phyloP scores from a whole-genome alignment of 2,329 filamentous ascomycete species.

The Talaromyces rugulosus region DNA sequence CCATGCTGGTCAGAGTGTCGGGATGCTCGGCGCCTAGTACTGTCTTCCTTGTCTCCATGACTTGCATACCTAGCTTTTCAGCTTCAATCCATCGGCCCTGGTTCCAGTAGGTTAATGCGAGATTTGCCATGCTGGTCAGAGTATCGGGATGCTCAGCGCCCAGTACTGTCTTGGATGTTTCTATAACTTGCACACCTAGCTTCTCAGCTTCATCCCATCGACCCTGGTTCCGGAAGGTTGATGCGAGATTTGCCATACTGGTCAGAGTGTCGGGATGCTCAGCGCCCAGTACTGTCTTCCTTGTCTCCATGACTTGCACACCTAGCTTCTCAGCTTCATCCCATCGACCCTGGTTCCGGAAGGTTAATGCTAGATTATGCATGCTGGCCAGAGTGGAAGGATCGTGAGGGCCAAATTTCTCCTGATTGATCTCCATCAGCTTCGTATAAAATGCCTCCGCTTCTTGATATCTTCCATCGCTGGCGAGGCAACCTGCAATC shows the following conservation, averaged over 20 bases:
- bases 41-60: constrained; percentile 14
- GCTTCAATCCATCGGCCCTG: not conserved
- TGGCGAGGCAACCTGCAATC: constrained; percentile 6
- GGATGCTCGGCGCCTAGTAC: constrained; percentile 13
- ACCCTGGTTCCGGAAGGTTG: constrained; percentile 4
- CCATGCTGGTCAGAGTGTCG: too few species aligned
- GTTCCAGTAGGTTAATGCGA: constrained; percentile 1
- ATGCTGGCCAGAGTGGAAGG: constrained; percentile 19
- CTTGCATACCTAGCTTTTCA: not conserved
- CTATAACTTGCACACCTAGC: not conserved
- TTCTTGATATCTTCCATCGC: constrained; percentile 14
- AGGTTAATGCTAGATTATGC: not conserved
- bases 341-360: constrained; percentile 12
- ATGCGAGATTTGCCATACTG: constrained; percentile 18
- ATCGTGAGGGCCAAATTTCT: constrained; percentile 9
- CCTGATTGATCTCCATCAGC: not conserved
- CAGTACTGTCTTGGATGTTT: not conserved
- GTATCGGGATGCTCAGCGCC: constrained; percentile 14
- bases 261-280: constrained; percentile 15
- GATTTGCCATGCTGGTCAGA: constrained; percentile 17
- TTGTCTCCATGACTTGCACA: constrained; percentile 12
- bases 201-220: not conserved
- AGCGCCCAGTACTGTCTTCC: constrained; percentile 15
- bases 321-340: constrained; percentile 18
- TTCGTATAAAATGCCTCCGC: constrained; percentile 3